Base-by-base conservation (phyloP, 2,329 filamentous ascomycete species). In the Verticillium longisporum region DNA sequence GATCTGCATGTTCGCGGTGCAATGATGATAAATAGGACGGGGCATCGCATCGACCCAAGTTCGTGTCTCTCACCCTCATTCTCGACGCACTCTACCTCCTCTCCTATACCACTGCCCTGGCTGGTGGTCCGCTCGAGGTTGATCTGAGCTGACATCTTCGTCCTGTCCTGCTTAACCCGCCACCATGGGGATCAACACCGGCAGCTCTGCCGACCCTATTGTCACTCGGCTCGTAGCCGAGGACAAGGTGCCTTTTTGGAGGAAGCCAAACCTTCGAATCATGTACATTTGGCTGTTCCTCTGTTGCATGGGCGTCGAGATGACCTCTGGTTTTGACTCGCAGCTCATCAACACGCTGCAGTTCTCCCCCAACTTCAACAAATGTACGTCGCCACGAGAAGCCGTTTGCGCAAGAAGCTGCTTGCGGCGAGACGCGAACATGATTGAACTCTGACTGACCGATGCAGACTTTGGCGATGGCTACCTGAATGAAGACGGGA, bases 321-420 rank as follows among this genome's bases (percentile, higher is more conserved):
- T 83, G 63, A 84, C 82, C 0, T 82, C 79, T 3, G 82, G 82
- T 0, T 85, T 84, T 60, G 82, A 85, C 66, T 80, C 78, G 3
- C 80, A 72, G 60, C 64, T 72, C n/a, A 72, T 72, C 67, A 78
- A 77, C 64, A 75, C 74, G 0, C 68, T 78, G 1, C 76, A 78
- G 61, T 74, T 77, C 61, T 70, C 74, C 31, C 45, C 45, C 5
- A 50, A 50, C 45, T 56, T 56, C 55, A 33, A 56, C 18, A 37
- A 33, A 33, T 56, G 55, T 56, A 56, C 10, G 55, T 50, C 1
- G n/a, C 5, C 14, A 9, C 15, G 14, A n/a, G 14, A 18, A 26
- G 26, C 26, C 26, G 26, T 26, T 26, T 26, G 26, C 26, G 3
- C 2, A 26, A 26, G 26, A 26, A 26, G 26, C 4, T 26, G 26